Evolutionary conservation across 768 basidiomycete genomes (phyloP).

Genomic region (Xanthoconium purpureum): DNA sequence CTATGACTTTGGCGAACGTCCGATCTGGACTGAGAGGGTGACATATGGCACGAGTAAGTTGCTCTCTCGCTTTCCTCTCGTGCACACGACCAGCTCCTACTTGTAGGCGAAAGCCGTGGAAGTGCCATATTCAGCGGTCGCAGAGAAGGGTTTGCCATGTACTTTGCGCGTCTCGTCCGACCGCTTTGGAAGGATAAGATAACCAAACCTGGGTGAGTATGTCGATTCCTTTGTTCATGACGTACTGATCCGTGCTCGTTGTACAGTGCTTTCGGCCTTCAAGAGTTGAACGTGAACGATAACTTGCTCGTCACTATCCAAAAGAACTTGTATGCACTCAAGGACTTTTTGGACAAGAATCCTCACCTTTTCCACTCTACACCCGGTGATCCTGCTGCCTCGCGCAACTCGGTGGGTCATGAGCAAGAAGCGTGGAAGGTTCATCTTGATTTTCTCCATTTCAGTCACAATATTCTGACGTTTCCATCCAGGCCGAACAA

Average conservation of each 20-base stretch:
- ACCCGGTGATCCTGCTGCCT: slow-evolving; percentile 63
- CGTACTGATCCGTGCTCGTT: neutral
- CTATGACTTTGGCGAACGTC: slow-evolving; percentile 82
- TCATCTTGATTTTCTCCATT: slow-evolving; percentile 4
- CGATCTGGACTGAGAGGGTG: slow-evolving; percentile 75
- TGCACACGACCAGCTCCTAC: neutral
- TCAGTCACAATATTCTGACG: slow-evolving; percentile 7
- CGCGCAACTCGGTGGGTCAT: slow-evolving; percentile 50
- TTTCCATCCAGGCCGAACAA: slow-evolving; percentile 64
- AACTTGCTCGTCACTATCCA: slow-evolving; percentile 64
- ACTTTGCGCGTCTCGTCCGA: slow-evolving; percentile 79
- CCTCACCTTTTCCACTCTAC: slow-evolving; percentile 82
- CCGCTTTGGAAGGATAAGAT: slow-evolving; percentile 87
- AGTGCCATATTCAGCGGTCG: slow-evolving; percentile 82
- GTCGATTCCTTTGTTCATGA: neutral
- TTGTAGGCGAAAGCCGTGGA: slow-evolving; percentile 61
- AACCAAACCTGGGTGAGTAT: slow-evolving; percentile 56
- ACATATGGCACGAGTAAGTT: slow-evolving; percentile 71
- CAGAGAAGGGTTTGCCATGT: slow-evolving; percentile 83
- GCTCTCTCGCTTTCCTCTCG: neutral
- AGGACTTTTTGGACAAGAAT: slow-evolving; percentile 75
- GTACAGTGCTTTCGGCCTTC: slow-evolving; percentile 41
- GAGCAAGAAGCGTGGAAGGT: slow-evolving; percentile 94
- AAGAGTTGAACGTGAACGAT: slow-evolving; percentile 65
- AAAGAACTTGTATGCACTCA: slow-evolving; percentile 73